Base-by-base conservation (phyloP, 345 rosid species). In the Linum lewisii region DNA sequence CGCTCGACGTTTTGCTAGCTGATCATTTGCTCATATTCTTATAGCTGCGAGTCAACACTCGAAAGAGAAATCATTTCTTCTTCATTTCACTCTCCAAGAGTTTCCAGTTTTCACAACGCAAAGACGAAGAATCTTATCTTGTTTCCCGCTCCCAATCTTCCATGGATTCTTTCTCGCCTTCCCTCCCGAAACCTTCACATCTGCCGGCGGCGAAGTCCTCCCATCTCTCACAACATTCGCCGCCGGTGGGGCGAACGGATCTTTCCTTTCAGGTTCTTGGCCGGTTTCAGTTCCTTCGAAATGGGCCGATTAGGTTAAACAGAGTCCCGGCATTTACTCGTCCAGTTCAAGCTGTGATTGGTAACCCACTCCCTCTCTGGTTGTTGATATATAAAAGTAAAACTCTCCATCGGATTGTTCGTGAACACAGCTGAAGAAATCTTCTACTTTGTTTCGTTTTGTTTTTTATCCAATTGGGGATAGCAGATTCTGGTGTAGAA, bases 401-500 rank as follows among this genome's bases (percentile, higher is more conserved):
- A n/a, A n/a, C 22, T 70, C 21, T 4, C 23, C 37, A 16, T 25
- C 6, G 0, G n/a, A 54, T 18, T 34, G 7, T 34, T 34, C 38
- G 10, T 7, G 54, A n/a, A n/a, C n/a, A n/a, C n/a, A n/a, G n/a
- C 54, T 15, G 54, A n/a, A 15, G 21, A 10, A 56, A 24, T 22
- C 22, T 56, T 56, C 18, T 15, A 6, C 21, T 6, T 56, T 3
- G 24, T 32, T 56, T 24, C 24, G 16, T 56, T 22, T 24, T 56
- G 5, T 22, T 56, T 56, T 56, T 14, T 16, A 2, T 50, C n/a
- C n/a, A 3, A 7, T 57, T 63, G 42, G 20, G 16, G 26, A 24
- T 61, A 24, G 47, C 79, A 81, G 92, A 70, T 78, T 74, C 72
- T 7, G 47, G 64, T 54, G 44, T 68, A 58, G 76, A 66, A 64